Evolutionary conservation across 1,284 basidiomycete genomes (phyloP).

Genomic region (Coniferiporia sulphurascens): DNA sequence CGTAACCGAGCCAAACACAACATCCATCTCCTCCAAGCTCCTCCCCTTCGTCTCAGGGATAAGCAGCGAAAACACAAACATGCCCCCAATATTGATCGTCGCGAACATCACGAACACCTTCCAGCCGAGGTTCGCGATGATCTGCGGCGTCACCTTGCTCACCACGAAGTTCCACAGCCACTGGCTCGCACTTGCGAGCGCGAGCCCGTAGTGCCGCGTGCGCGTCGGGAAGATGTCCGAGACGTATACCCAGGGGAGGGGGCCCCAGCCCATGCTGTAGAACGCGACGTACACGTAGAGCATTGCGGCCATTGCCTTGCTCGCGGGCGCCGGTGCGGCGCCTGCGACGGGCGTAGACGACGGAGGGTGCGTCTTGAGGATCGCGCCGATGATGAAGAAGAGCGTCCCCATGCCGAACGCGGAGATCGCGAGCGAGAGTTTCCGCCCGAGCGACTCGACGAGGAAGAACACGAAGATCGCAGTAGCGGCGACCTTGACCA

Average conservation of each 20-base stretch:
- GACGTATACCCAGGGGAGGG: conserved; percentile 66
- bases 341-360: conserved; percentile 26
- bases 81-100: conserved; percentile 52
- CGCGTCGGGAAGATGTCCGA: conserved; percentile 82
- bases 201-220: conserved; percentile 73
- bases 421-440: conserved; percentile 59
- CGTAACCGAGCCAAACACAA: conserved; percentile 68
- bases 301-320: conserved; percentile 70
- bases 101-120: conserved; percentile 71
- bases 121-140: conserved; percentile 56
- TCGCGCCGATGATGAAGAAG: conserved; percentile 65
- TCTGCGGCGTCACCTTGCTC: conserved; percentile 63
- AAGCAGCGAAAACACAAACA: conserved; percentile 45
- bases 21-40: conserved; percentile 75
- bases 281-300: conserved; percentile 74
- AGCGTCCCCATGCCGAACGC: conserved; percentile 53
- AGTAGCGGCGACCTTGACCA: conserved; percentile 73
- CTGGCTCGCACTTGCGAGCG: conserved; percentile 64
- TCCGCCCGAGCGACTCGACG: conserved; percentile 52
- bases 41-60: conserved; percentile 76
- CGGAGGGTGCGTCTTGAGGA: conserved; percentile 73
- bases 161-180: conserved; percentile 83
- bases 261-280: conserved; percentile 68
- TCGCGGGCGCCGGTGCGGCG: conserved; percentile 40
- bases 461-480: conserved; percentile 55